Evolutionary conservation across 441 rosid genomes (phyloP).

Genomic region (Brassica hybrid): DNA sequence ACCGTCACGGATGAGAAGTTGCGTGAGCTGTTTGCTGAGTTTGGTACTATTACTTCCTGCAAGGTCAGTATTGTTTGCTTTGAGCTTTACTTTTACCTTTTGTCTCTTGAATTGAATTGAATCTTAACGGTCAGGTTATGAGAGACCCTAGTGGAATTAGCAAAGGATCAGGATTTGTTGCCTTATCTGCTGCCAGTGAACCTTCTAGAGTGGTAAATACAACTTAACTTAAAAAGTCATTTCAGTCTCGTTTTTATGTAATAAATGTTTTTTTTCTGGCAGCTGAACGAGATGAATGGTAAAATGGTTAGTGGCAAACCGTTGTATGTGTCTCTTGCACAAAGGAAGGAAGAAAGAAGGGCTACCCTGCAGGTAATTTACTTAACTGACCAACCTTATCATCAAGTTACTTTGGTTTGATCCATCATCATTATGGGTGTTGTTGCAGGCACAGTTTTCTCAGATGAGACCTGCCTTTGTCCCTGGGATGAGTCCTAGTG

Average conservation of each 20-base stretch:
- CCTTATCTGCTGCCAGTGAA: constrained; percentile 64
- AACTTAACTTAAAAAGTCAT: not conserved
- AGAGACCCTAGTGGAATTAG: constrained; percentile 63
- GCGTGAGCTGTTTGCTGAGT: constrained; percentile 53
- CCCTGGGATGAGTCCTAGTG: too few species aligned
- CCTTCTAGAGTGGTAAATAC: constrained; percentile 62
- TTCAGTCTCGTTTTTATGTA: not conserved
- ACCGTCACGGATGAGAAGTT: constrained; percentile 56
- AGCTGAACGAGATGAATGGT: constrained; percentile 72
- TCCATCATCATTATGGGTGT: too few species aligned
- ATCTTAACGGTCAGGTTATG: constrained; percentile 48
- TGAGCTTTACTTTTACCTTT: not conserved
- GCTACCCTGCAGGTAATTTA: constrained; percentile 64
- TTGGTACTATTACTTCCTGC: constrained; percentile 58
- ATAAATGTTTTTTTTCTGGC: constrained; percentile 1
- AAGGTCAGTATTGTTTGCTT: constrained; percentile 44
- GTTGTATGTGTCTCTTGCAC: constrained; percentile 73
- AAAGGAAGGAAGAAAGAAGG: constrained; percentile 69
- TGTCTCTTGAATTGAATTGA: not conserved
- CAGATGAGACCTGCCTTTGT: too few species aligned
- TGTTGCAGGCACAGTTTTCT: too few species aligned
- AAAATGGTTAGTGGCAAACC: constrained; percentile 75
- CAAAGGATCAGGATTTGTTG: constrained; percentile 71
- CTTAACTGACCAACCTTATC: not conserved
- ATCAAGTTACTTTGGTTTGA: too few species aligned